phyloP scores from a whole-genome alignment of 1,139 yeast species.

The Yamadazyma jaroonii region DNA sequence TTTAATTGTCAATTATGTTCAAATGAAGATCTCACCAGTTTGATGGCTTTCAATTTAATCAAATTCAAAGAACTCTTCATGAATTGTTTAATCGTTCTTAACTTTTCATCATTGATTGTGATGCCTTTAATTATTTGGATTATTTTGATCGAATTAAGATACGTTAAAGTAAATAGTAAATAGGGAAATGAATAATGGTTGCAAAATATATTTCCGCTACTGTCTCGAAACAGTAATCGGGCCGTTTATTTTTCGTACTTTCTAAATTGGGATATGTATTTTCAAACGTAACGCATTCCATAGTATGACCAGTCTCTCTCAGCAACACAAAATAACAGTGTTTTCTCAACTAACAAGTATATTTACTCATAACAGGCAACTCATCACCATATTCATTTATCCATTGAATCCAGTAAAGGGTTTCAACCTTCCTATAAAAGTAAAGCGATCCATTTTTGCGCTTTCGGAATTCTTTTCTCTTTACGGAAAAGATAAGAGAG shows the following conservation, averaged over 20 bases:
- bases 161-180: neutral
- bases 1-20: slow-evolving; percentile 7
- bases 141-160: slow-evolving; percentile 4
- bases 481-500: neutral
- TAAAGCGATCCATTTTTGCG: neutral
- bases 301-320: no score
- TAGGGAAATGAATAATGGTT: no score
- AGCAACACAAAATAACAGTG: no score
- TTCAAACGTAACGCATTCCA: no score
- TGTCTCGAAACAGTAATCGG: no score
- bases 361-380: no score
- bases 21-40: slow-evolving; percentile 1
- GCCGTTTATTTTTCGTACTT: no score
- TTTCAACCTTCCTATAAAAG: neutral
- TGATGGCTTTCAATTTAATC: slow-evolving; percentile 7
- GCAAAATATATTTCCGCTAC: no score
- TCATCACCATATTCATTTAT: no score
- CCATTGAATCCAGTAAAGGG: neutral
- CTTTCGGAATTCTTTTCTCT: neutral
- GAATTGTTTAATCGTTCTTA: slow-evolving; percentile 23
- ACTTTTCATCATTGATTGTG: slow-evolving; percentile 22
- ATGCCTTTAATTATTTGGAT: slow-evolving; percentile 26
- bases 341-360: no score
- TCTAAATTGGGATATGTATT: no score
- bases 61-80: slow-evolving; percentile 9